These are phyloP conservation scores for Lunularia cruciata DNA, from an alignment of 225 moss, liverwort and hornwort genomes.

Conservation along the genomic window DNA sequence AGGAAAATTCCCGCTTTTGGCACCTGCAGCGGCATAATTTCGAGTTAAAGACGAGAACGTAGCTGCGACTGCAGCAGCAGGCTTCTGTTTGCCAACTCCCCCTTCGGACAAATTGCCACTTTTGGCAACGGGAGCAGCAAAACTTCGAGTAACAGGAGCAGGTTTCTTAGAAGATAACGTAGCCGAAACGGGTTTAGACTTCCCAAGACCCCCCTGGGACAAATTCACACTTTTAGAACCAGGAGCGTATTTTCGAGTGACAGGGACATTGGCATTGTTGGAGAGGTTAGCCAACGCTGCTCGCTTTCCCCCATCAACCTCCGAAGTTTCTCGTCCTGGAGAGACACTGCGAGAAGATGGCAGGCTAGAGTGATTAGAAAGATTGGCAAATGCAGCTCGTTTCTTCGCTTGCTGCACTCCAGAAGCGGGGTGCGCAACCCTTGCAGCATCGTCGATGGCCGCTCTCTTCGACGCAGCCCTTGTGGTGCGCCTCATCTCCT, in stretches of 20 bases:
- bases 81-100: neutral
- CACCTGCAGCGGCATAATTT: constrained; percentile 11
- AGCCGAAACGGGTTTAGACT: neutral
- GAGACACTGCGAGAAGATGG: constrained; percentile 39
- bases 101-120: neutral
- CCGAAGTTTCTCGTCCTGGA: constrained; percentile 32
- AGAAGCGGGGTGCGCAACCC: constrained; percentile 45
- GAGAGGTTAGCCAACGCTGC: constrained; percentile 68
- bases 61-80: neutral
- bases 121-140: constrained; percentile 29
- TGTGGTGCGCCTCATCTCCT: constrained; percentile 81
- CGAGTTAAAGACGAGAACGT: constrained; percentile 21
- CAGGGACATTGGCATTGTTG: constrained; percentile 46
- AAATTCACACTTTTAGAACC: constrained; percentile 8
- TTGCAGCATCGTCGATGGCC: constrained; percentile 61
- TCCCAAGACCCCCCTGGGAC: neutral
- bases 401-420: constrained; percentile 71
- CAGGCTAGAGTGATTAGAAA: constrained; percentile 62
- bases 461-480: constrained; percentile 88
- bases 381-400: constrained; percentile 74
- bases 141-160: constrained; percentile 31
- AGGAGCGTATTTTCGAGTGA: constrained; percentile 27
- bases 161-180: neutral
- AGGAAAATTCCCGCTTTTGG: too few species aligned
- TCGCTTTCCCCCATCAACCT: constrained; percentile 43